Evolutionary conservation across 2,329 filamentous ascomycete genomes (phyloP), one percentile per base, ranked within the genome.

Genomic region (Colletotrichum sp.): DNA sequence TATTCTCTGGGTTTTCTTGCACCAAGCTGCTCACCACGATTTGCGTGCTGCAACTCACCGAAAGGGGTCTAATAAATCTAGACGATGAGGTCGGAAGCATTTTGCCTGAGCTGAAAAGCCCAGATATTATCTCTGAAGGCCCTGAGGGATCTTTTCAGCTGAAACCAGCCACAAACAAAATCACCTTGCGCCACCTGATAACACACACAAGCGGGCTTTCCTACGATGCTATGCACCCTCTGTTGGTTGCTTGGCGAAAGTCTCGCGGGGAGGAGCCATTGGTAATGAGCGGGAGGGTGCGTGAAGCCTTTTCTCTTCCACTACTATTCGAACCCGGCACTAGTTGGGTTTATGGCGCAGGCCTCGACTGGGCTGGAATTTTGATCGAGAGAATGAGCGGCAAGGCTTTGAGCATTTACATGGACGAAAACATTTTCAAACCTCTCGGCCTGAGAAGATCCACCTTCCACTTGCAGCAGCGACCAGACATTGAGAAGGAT

Each of bases 131-230:
- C 13, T 57, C 25, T 13, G 25, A 57, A 57, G 25, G 52, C 11
- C 13, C 52, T 27, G 13, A 16, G 6, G 52, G 52, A 57, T 28
- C 52, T 19, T 57, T 57, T 25, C 52, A 25, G 16, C 52, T 57
- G 52, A 57, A 57, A 57, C 52, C 52, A 57, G 52, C 52, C 27
- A 25, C 27, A 16, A 57, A 57, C 25, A 57, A 57, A 57, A 57
- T 57, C 13, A 57, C 52, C 12, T 57, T 57, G 34, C 15, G 61
- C n/a, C 61, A 65, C 22, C 82, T 90, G 4, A 82, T 91, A 11
- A 87, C 85, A 1, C 89, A 90, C 77, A 86, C 84, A 30, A 83
- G 85, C 1, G 89, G 89, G 3, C 75, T 83, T 2, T 79, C 78
- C 6, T 90, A 90, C 79, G 80, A 83, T 34, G 84, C 85, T 61